Base-by-base conservation (phyloP, 2,329 filamentous ascomycete species). In the Curvularia hawaiiensis region DNA sequence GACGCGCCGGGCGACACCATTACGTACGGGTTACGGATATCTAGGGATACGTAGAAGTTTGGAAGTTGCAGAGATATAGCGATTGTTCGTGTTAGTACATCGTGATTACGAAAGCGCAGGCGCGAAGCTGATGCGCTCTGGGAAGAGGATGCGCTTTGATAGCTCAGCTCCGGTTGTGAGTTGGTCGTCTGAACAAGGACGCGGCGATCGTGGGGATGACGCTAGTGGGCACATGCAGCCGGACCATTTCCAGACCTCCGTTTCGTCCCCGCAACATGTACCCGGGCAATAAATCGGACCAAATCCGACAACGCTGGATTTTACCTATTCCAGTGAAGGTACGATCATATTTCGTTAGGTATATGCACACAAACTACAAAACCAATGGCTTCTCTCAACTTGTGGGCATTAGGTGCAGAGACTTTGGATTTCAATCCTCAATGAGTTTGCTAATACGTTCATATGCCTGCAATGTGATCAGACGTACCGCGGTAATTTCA, bases 1-100 rank as follows among this genome's bases (percentile, higher is more conserved):
- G 69, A 60, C 50, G 69, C 63, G 50, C 67, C 57, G 30, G 65
- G 39, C 41, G 59, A 51, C 31, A 69, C 67, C 71, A 74, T 74
- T 45, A 63, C 38, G 46, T 40, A 52, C 44, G 52, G 49, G 24
- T 52, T 44, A 43, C 54, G 58, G 62, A 58, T 59, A 41, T 44
- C 56, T 52, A 54, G 54, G 60, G 60, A 49, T 56, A 43, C 11
- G 20, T 45, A 39, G 46, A 39, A 39, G 31, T 44, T 9, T 33
- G 35, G 40, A 40, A 16, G 10, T 35, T 22, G 50, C 24, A 30
- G 38, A 47, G 33, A 56, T 49, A 18, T 11, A 38, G 41, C 47
- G 1, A n/a, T 46, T 54, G 50, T n/a, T 38, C 6, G 30, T 26
- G 6, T 46, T 33, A 31, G 38, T 24, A 39, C 59, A 61, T 61